Percentiles rank a stretch among this genome's conserved stretches.
phyloP scores from a whole-genome alignment of 768 basidiomycete genomes.

The Xerocomus spinulosus region DNA sequence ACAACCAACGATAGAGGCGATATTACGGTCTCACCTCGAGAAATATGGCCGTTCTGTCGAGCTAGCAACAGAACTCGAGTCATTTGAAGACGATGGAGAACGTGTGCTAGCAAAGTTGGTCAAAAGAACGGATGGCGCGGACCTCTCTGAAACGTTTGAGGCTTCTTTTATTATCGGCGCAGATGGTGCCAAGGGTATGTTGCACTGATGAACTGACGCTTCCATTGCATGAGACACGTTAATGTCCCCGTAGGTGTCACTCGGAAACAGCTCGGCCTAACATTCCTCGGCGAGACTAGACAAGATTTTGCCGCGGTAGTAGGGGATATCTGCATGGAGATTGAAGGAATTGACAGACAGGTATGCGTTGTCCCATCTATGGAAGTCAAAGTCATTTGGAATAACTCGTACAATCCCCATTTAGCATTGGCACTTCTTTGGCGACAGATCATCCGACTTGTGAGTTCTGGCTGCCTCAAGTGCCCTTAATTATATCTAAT shows the following conservation, averaged over 20 bases:
- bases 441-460: slow-evolving; percentile 3
- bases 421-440: slow-evolving; percentile 24
- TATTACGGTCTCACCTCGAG: slow-evolving; percentile 16
- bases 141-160: slow-evolving; percentile 24
- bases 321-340: slow-evolving; percentile 35
- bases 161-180: slow-evolving; percentile 38
- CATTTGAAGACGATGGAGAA: slow-evolving; percentile 37
- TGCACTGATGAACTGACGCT: background rate
- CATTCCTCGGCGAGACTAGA: slow-evolving; percentile 39
- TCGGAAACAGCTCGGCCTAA: slow-evolving; percentile 38
- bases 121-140: slow-evolving; percentile 21
- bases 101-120: slow-evolving; percentile 36
- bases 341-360: slow-evolving; percentile 26
- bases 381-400: no score
- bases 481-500: background rate
- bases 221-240: background rate
- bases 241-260: slow-evolving; percentile 24
- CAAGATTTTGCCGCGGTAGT: slow-evolving; percentile 24
- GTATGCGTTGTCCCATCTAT: slow-evolving; percentile 10
- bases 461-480: background rate
- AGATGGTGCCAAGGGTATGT: slow-evolving; percentile 37
- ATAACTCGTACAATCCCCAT: background rate
- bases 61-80: slow-evolving; percentile 41
- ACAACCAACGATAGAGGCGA: slow-evolving; percentile 30
- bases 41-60: slow-evolving; percentile 34